Base-by-base conservation (phyloP, 129 eudicot genomes). In the Gnaphalium uliginosum region DNA sequence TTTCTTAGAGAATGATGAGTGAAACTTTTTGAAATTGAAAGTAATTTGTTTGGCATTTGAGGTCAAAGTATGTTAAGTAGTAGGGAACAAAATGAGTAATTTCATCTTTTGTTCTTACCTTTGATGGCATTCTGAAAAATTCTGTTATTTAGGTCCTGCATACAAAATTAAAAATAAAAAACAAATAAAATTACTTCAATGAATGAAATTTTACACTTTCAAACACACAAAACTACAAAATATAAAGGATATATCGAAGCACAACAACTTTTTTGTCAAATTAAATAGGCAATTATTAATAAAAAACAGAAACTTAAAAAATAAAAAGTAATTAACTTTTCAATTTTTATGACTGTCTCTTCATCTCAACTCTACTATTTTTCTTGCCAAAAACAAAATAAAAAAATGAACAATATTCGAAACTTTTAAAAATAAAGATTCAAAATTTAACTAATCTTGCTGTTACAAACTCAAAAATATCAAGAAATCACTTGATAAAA, bases 121-220 rank as follows among this genome's bases (percentile, higher is more conserved):
- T 87, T 84, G 30, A 93, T 77, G 41, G 98, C 96, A 61, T 93
- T 93, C 17, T 84, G 77, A 46, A 93, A 85, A 76, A 83, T 72
- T 43, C 11, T 76, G 71, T 89, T 92, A 78, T 75, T 79, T 48
- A 93, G 92, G 78, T 93, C 98, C 98, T 93, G 95, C 84, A 89
- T 35, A 56, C 13, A 81, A 60, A 23, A 29, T 2, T 27, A 27
- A 1, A 27, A 27, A 27, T 27, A 27, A 68, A 56, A 78, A 57
- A 73, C n/a, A 69, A 63, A 19, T 43, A 22, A 22, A 54, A 2
- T 15, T 39, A 43, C 14, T 68, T 81, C 56, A 64, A 56, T 51
- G 22, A 32, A 35, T 58, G 35, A 54, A 56, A 46, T 18, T 48
- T 10, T 27, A 21, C 77, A 63, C 10, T 59, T 22, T 14, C 39